Evolutionary conservation across 257 asterid genomes (phyloP).

Genomic region (Solanum arcanum): DNA sequence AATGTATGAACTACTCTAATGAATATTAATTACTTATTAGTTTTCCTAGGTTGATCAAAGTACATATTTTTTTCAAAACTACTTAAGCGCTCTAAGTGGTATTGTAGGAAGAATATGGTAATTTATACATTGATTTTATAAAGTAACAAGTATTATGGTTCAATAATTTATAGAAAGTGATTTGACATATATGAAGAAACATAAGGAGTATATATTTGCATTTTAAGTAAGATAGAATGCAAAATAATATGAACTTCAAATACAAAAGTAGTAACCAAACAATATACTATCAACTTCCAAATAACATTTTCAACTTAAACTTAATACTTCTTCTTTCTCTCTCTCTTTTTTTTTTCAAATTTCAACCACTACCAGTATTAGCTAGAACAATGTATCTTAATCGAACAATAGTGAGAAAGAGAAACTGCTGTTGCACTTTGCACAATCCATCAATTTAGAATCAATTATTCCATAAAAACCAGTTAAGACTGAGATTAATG

Average conservation of each 20-base stretch:
- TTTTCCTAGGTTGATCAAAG: no score
- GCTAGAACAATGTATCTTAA: neutral
- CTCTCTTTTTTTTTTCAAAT: neutral
- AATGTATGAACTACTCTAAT: no score
- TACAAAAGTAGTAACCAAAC: neutral
- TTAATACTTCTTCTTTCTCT: neutral
- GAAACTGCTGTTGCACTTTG: neutral
- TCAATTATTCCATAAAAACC: conserved; percentile 16
- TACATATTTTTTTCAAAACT: no score
- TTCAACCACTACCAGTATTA: neutral
- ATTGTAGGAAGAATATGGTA: no score
- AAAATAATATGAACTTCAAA: neutral
- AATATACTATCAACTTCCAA: neutral
- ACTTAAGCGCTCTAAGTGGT: no score
- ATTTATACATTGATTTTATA: no score
- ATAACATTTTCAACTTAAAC: neutral
- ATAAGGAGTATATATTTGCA: neutral
- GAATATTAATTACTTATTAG: no score
- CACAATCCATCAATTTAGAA: conserved; percentile 9
- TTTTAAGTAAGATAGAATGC: neutral
- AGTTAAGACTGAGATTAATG: conserved; percentile 12
- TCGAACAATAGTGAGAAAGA: neutral
- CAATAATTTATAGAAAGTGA: neutral
- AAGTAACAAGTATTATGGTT: no score
- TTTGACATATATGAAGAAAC: neutral